Evolutionary conservation across 2,329 filamentous ascomycete genomes (phyloP).

Genomic region (Domatiomyces catenatus): DNA sequence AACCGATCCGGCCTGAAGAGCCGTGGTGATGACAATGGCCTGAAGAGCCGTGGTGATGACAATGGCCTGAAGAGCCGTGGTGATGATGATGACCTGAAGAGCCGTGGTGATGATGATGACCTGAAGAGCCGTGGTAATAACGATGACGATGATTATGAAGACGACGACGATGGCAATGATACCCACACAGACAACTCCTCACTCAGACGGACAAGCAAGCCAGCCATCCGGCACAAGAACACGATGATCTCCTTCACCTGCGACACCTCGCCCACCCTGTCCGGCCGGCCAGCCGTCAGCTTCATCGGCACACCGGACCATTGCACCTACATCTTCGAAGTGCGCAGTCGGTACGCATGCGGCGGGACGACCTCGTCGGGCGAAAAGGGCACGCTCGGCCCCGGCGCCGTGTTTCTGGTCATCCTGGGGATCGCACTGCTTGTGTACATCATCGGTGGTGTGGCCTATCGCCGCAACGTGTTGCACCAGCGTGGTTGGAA

Average conservation of each 20-base stretch:
- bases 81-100: conserved; percentile 1
- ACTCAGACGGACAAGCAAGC: conserved; percentile 6
- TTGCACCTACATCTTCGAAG: conserved; percentile 92
- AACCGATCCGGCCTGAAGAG: conserved; percentile 3
- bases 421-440: conserved; percentile 64
- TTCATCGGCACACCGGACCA: conserved; percentile 84
- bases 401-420: conserved; percentile 67
- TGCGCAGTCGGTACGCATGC: conserved; percentile 73
- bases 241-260: conserved; percentile 87
- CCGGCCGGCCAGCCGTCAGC: conserved; percentile 38
- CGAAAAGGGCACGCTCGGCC: conserved; percentile 46
- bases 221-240: conserved; percentile 45
- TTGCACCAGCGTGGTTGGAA: conserved; percentile 89
- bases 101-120: conserved; percentile 5
- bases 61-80: too few relatives aligned
- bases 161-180: conserved; percentile 23
- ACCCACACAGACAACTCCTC: conserved; percentile 13
- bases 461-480: conserved; percentile 90
- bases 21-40: too few relatives aligned
- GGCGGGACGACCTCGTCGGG: conserved; percentile 40
- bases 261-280: conserved; percentile 54
- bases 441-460: conserved; percentile 81
- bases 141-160: conserved; percentile 24
- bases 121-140: conserved; percentile 6
- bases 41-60: too few relatives aligned